A percentile compares a stretch with the other conserved stretches of the same genome.
Conservation (phyloP, 2,329 filamentous ascomycete species). For the Neopestalotiopsis rosae region DNA sequence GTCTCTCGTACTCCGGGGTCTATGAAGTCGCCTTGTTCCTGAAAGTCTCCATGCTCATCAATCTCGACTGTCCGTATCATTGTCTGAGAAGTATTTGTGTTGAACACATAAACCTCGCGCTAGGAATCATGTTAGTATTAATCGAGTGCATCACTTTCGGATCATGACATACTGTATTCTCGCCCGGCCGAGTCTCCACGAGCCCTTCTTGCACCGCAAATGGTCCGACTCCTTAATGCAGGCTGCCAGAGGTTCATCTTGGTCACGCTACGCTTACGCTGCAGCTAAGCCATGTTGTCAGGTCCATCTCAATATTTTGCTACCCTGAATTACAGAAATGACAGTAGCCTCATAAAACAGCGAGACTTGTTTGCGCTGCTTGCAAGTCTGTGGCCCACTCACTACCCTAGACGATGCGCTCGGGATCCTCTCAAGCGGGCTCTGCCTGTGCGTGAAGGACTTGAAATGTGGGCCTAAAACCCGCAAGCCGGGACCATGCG, state of each 20-base stretch:
- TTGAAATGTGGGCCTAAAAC: too few species aligned
- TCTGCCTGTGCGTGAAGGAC: too few species aligned
- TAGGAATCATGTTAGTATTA: constrained; percentile 16
- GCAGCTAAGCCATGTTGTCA: too few species aligned
- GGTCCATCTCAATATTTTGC: too few species aligned
- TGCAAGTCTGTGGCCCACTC: too few species aligned
- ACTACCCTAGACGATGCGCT: too few species aligned
- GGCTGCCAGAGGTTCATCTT: constrained; percentile 69
- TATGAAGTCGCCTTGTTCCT: constrained; percentile 39
- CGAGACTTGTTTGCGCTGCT: too few species aligned
- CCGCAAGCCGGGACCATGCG: too few species aligned
- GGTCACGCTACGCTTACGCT: too few species aligned
- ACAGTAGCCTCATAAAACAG: too few species aligned
- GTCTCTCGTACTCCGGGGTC: constrained; percentile 46
- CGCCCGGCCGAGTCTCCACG: constrained; percentile 37
- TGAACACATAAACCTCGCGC: constrained; percentile 35
- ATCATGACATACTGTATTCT: constrained; percentile 6
- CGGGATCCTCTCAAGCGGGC: too few species aligned
- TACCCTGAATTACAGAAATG: too few species aligned
- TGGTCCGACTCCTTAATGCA: constrained; percentile 61
- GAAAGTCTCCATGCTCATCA: constrained; percentile 26
- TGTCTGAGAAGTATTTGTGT: constrained; percentile 37
- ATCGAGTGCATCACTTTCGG: constrained; percentile 9
- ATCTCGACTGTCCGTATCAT: constrained; percentile 41
- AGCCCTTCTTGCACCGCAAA: constrained; percentile 60